Evolutionary conservation across 768 basidiomycete genomes (phyloP).

Genomic region (Rhodotorula sphaerocarpa): DNA sequence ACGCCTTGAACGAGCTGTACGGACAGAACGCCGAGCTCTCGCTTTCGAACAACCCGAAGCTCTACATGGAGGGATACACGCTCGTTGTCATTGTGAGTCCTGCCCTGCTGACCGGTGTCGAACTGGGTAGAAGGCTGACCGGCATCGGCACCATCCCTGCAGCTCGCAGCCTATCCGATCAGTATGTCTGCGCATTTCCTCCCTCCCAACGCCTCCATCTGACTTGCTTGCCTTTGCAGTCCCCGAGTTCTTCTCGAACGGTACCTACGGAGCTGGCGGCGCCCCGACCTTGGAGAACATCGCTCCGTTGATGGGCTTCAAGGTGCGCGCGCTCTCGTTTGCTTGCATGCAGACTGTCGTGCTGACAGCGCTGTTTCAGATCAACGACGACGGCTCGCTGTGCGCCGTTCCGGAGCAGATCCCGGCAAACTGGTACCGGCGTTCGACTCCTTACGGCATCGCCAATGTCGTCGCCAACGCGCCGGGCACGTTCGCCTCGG

Average conservation of each 20-base stretch:
- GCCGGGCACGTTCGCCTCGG: no score
- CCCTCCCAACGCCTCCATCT: not conserved
- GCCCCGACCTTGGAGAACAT: not conserved
- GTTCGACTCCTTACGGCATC: not conserved
- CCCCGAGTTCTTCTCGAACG: not conserved
- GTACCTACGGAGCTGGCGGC: slow-evolving; percentile 3
- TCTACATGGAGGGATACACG: slow-evolving; percentile 1
- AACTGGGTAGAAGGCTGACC: not conserved
- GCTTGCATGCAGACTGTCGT: no score
- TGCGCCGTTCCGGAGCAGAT: not conserved
- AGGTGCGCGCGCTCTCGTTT: not conserved
- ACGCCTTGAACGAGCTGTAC: not conserved
- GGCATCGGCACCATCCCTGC: not conserved
- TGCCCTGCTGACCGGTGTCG: not conserved
- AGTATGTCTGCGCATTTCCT: not conserved
- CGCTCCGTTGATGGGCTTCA: not conserved
- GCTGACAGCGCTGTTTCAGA: not conserved
- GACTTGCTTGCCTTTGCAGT: not conserved
- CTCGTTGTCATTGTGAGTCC: slow-evolving; percentile 4
- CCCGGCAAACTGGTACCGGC: slow-evolving; percentile 7
- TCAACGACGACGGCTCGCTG: slow-evolving; percentile 1
- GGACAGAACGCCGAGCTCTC: not conserved
- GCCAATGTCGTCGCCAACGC: not conserved
- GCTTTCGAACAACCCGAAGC: not conserved
- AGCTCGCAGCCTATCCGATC: no score